Evolutionary conservation across 2,329 filamentous ascomycete species (phyloP).

Genomic region (Xylariaceae sp.): DNA sequence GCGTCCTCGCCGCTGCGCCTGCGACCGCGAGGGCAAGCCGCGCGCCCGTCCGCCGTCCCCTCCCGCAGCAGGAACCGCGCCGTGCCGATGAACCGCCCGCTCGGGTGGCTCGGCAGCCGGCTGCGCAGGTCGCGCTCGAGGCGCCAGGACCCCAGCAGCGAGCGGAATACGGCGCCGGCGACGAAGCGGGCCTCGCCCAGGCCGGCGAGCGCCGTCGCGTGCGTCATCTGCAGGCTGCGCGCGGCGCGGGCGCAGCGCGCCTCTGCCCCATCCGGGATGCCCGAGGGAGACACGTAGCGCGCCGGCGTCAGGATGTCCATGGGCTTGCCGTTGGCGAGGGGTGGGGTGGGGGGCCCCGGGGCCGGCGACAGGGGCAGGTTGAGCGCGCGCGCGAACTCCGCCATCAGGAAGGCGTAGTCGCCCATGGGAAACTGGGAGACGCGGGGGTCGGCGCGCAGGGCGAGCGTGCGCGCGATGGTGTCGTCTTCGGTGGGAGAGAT

Average conservation of each 20-base stretch:
- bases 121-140: slow-evolving; percentile 61
- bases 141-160: slow-evolving; percentile 70
- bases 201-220: slow-evolving; percentile 44
- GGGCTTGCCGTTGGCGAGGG: slow-evolving; percentile 45
- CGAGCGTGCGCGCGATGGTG: slow-evolving; percentile 49
- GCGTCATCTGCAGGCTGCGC: slow-evolving; percentile 50
- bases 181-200: slow-evolving; percentile 56
- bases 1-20: slow-evolving; percentile 8
- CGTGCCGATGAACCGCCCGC: slow-evolving; percentile 65
- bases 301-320: slow-evolving; percentile 61
- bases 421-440: slow-evolving; percentile 79
- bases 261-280: slow-evolving; percentile 34
- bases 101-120: slow-evolving; percentile 60
- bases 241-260: slow-evolving; percentile 43
- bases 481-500: slow-evolving; percentile 47
- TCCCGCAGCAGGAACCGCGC: slow-evolving; percentile 66
- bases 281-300: slow-evolving; percentile 49
- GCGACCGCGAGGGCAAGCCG: slow-evolving; percentile 23
- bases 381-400: slow-evolving; percentile 66
- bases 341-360: slow-evolving; percentile 36
- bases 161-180: slow-evolving; percentile 68
- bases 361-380: slow-evolving; percentile 49
- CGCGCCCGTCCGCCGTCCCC: slow-evolving; percentile 57
- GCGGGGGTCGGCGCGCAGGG: slow-evolving; percentile 54
- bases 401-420: slow-evolving; percentile 77